Evolutionary conservation across 2,329 filamentous ascomycete species (phyloP).

Genomic region (Talaromyces marneffei): DNA sequence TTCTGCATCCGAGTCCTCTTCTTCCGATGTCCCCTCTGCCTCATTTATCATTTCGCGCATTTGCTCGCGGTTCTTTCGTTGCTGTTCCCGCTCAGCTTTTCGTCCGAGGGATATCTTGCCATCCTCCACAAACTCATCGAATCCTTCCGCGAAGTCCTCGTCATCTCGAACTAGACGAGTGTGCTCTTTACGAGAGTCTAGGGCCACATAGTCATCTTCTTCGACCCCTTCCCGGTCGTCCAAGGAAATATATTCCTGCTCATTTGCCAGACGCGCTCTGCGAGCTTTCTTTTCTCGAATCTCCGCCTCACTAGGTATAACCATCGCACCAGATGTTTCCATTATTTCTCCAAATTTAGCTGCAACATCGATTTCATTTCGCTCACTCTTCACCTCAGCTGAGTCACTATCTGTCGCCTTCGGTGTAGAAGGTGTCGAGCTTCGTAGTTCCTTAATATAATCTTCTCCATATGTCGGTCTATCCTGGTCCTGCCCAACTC

Average conservation of each 20-base stretch:
- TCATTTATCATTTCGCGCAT: constrained; percentile 79
- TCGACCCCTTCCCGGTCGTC: constrained; percentile 25
- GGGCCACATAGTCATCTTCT: constrained; percentile 41
- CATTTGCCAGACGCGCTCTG: constrained; percentile 70
- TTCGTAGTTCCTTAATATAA: constrained; percentile 77
- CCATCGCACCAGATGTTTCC: constrained; percentile 28
- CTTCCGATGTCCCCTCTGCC: constrained; percentile 62
- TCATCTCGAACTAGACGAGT: constrained; percentile 76
- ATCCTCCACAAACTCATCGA: constrained; percentile 86
- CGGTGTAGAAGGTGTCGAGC: constrained; percentile 77
- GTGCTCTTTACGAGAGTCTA: constrained; percentile 54
- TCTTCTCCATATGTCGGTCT: constrained; percentile 79
- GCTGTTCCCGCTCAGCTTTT: constrained; percentile 68
- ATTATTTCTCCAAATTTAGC: constrained; percentile 43
- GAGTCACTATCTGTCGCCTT: constrained; percentile 43
- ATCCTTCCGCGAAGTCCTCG: constrained; percentile 88
- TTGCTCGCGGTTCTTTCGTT: constrained; percentile 61
- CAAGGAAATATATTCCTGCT: constrained; percentile 50
- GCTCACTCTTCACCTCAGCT: constrained; percentile 35
- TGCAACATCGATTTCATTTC: constrained; percentile 50
- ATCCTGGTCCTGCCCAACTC: constrained; percentile 59
- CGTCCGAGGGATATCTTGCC: constrained; percentile 71
- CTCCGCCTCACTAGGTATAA: constrained; percentile 74
- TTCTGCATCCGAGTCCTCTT: constrained; percentile 59
- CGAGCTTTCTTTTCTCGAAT: constrained; percentile 89